Base-by-base conservation (phyloP, 208 protist genomes). In the Crithidia bombi region DNA sequence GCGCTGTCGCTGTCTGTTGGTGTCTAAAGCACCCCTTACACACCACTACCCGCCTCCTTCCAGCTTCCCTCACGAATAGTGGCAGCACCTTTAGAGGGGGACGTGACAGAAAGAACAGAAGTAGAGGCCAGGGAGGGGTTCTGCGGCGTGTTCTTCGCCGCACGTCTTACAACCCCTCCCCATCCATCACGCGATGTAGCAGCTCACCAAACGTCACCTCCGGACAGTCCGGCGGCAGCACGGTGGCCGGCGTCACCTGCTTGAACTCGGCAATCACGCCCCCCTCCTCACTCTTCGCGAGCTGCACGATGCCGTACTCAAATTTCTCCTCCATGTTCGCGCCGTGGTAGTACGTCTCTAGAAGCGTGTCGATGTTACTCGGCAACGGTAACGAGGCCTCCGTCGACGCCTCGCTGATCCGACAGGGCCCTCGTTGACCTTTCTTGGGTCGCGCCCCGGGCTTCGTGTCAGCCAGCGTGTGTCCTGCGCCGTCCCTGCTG, bases 241-340 rank as follows among this genome's bases (percentile, higher is more conserved):
- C 83, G 12, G 75, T 89, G 1, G 26, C 25, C 55, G 81, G 86
- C 38, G 70, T 79, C 6, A 93, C 80, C n/a, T 67, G 67, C 50
- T 92, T 92, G 43, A 91, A 91, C 47, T 92, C 86, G 25, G 64
- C 81, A 61, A 69, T 74, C 14, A 93, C 87, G 0, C 43, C 72
- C 32, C 87, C 87, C 7, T 79, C 65, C 51, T 93, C 90, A 33
- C 78, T 73, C 74, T 96, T 96, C 39, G 69, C 44, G 38, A 96
- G 43, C 57, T 93, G 85, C 15, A 96, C 82, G 49, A 96, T 75
- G 57, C 90, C 90, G 69, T 93, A 96, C 73, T 96, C 87, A 36
- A 87, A 75, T 49, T 73, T 73, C n/a, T 67, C 47, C 41, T 52
- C 64, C 19, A 70, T 72, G 55, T 44, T 69, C 25, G 26, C 52